A percentile compares a stretch with the other conserved stretches of the same genome.
phyloP scores from a whole-genome alignment of 2,329 filamentous ascomycete species.

The Dothidotthia symphoricarpi region DNA sequence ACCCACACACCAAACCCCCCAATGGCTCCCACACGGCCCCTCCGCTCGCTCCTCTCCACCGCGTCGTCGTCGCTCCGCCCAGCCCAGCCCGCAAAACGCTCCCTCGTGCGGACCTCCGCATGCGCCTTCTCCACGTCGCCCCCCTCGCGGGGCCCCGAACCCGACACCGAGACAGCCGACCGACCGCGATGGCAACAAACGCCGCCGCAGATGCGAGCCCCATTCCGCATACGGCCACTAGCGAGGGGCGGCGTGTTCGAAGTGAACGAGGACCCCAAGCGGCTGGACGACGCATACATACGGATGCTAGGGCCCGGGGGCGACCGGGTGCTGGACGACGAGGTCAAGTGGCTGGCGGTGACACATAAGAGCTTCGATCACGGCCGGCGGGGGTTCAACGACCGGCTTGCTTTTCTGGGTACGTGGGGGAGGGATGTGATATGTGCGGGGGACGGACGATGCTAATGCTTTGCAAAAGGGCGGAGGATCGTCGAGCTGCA shows the following conservation, averaged over 20 bases:
- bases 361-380: slow-evolving; percentile 99
- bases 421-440: slow-evolving; percentile 30
- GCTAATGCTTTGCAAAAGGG: slow-evolving; percentile 45
- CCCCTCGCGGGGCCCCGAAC: slow-evolving; percentile 23
- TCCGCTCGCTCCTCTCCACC: slow-evolving; percentile 33
- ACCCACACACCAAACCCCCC: slow-evolving; percentile 14
- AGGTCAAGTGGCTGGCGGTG: slow-evolving; percentile 93
- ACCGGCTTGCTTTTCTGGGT: slow-evolving; percentile 87
- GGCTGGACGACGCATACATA: slow-evolving; percentile 75
- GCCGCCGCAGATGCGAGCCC: slow-evolving; percentile 49
- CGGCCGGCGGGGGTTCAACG: slow-evolving; percentile 89
- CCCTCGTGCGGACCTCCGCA: slow-evolving; percentile 37
- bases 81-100: slow-evolving; percentile 22
- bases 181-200: slow-evolving; percentile 53
- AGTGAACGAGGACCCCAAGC: slow-evolving; percentile 72
- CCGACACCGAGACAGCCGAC: slow-evolving; percentile 33
- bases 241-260: slow-evolving; percentile 59
- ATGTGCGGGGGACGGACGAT: background rate
- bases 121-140: slow-evolving; percentile 36
- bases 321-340: slow-evolving; percentile 74
- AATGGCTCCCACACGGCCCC: slow-evolving; percentile 52
- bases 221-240: slow-evolving; percentile 57
- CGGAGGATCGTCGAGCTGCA: slow-evolving; percentile 65
- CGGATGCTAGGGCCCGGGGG: slow-evolving; percentile 72
- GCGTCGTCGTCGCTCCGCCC: slow-evolving; percentile 28